Base-by-base conservation (phyloP, 257 asterid genomes). In the Jacaranda copaia region DNA sequence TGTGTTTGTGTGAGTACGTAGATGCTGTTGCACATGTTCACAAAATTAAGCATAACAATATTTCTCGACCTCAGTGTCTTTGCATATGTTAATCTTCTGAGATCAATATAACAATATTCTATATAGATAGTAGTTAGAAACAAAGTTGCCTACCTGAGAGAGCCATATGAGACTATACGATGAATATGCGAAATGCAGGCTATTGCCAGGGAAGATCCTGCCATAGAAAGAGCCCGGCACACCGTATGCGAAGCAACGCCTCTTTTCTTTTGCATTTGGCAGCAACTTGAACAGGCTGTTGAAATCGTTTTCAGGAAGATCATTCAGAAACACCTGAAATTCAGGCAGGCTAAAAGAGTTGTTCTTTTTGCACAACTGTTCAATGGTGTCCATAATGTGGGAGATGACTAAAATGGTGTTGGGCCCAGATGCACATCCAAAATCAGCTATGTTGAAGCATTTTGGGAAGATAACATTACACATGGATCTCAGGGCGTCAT, bases 361-460 rank as follows among this genome's bases (percentile, higher is more conserved):
- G 1, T 61, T 39, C 3, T 52, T 9, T 16, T 40, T 65, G 56
- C 78, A 73, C 38, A 76, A 7, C 8, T 42, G 46, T 13, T 79
- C 56, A 15, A 86, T 69, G 14, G 35, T 72, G 6, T 79, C 36
- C 15, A 84, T 59, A 7, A 86, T 73, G 20, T 77, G 61, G 43
- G 87, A 76, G 13, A 82, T 59, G 63, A 72, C 62, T 16, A 51
- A 51, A 12, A 88, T 40, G 9, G 90, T 55, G 70, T 88, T 88
- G 2, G 87, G 85, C 45, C 90, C 89, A 4, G 89, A 82, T 4
- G 89, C 76, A 78, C 88, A 85, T 2, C 88, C 92, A 77, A 78
- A 71, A 13, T 78, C 78, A 65, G 36, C 78, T 13, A 78, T 63
- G 72, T 20, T 78, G 18, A 77, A 6, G 62, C 72, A 40, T 70